Evolutionary conservation across 805 yeast genomes (phyloP), one percentile per base, ranked within the genome.

Genomic region (Lipomyces anomalus): DNA sequence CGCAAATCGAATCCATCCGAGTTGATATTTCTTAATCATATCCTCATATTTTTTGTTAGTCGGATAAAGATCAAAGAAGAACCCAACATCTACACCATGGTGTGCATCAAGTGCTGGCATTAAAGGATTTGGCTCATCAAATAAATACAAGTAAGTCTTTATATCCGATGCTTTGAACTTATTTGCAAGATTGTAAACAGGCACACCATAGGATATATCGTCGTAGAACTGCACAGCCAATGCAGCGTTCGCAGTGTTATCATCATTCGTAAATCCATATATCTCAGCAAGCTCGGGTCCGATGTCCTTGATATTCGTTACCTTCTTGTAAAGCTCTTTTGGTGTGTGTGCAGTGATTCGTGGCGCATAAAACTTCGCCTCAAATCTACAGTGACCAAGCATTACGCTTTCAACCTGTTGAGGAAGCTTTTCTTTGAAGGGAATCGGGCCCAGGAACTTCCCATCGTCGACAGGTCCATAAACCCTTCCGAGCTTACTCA

Each of bases 21-120:
- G 44, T 42, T 64, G 67, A 23, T 58, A 46, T 22, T 44, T 44
- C 11, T 43, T 43, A 6, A 57, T 46, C 26, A 60, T 49, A 7
- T 21, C 43, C 18, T 42, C 44, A 37, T 46, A 49, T 34, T 47
- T 42, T 6, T 36, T 40, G 13, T 48, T 49, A 7, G 57, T 43
- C 29, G 44, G 44, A 48, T 59, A 64, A 16, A 61, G 59, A 38
- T 55, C 53, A 30, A 63, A 50, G 38, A 60, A 41, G 46, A 57
- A 64, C 21, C 63, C 48, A 6, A 64, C 59, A 42, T 64, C 68
- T 5, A 64, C 68, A 55, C 62, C 63, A 38, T 64, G 68, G 42
- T 61, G 58, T 28, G 62, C 62, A 20, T 62, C 64, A 16, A 56
- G 40, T 2, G 45, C 22, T 1, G 60, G 53, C 16, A 44, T 47